Percentiles rank a stretch among this genome's conserved stretches.
phyloP scores from a whole-genome alignment of 2,329 filamentous ascomycete species.

The Fusarium sp. region DNA sequence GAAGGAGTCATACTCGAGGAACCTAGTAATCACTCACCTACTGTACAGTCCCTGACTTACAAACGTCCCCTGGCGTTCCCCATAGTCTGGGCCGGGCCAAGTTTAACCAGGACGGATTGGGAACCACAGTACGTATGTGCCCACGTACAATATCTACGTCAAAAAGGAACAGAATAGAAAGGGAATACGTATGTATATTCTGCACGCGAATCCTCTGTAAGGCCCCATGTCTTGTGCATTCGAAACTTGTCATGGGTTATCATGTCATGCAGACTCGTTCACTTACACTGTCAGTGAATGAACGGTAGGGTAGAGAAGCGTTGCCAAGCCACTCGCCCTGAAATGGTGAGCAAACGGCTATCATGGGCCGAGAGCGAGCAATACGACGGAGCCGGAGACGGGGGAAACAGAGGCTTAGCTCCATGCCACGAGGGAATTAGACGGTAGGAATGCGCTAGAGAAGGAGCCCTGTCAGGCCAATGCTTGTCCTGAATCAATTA shows the following conservation, averaged over 20 bases:
- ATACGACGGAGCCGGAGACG: conserved; percentile 34
- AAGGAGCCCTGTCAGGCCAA: conserved; percentile 12
- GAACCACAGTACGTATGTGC: conserved; percentile 33
- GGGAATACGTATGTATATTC: conserved; percentile 19
- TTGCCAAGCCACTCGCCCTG: conserved; percentile 35
- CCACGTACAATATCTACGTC: conserved; percentile 41
- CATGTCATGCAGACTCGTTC: neutral
- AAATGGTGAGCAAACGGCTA: conserved; percentile 17
- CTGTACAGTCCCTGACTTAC: conserved; percentile 14
- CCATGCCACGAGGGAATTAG: conserved; percentile 25
- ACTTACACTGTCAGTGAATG: conserved; percentile 6
- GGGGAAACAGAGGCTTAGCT: conserved; percentile 4
- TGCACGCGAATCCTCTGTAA: conserved; percentile 26
- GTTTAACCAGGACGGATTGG: conserved; percentile 9
- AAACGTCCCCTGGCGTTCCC: conserved; percentile 19
- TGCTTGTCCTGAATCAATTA: neutral
- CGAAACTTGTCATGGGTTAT: conserved; percentile 11
- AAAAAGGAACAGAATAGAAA: conserved; percentile 1
- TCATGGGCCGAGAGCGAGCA: conserved; percentile 40
- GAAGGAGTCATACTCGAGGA: conserved; percentile 34
- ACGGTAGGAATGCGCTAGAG: conserved; percentile 21
- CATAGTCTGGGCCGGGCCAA: conserved; percentile 1
- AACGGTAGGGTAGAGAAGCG: conserved; percentile 3
- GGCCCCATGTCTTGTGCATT: conserved; percentile 21
- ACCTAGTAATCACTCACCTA: conserved; percentile 23